Evolutionary conservation across 345 rosid genomes (phyloP).

Genomic region (Eucalyptus microcorys): DNA sequence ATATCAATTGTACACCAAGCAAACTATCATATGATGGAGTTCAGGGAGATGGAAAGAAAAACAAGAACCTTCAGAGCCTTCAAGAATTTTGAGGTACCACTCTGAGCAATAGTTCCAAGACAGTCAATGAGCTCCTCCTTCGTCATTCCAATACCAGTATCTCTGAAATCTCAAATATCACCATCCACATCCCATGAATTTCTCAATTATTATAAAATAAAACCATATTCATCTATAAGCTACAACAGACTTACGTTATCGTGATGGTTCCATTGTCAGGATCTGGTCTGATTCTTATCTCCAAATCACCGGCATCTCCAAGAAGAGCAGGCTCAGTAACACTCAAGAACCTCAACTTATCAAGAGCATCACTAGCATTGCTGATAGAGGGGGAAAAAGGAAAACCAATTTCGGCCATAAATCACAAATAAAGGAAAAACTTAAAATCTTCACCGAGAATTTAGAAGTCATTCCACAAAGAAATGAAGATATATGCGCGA

Average conservation of each 20-base stretch:
- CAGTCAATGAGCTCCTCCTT: conserved; percentile 91
- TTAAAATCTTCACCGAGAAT: not conserved
- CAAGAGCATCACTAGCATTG: conserved; percentile 98
- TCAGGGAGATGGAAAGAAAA: not conserved
- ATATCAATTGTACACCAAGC: not conserved
- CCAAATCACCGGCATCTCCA: conserved; percentile 81
- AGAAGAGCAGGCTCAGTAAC: conserved; percentile 90
- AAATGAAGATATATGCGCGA: not conserved
- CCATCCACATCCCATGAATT: not conserved
- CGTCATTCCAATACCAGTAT: conserved; percentile 98
- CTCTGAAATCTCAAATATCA: conserved; percentile 32
- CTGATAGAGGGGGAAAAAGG: conserved; percentile 20
- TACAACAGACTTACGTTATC: conserved; percentile 30
- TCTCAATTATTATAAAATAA: not conserved
- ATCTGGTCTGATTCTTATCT: conserved; percentile 86
- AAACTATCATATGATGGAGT: not conserved
- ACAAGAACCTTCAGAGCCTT: conserved; percentile 74
- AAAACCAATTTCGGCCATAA: not conserved
- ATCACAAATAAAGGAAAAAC: not conserved
- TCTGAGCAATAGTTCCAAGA: conserved; percentile 99
- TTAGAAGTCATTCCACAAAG: not conserved
- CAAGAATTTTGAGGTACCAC: conserved; percentile 92
- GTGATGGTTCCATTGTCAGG: conserved; percentile 86
- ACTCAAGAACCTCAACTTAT: conserved; percentile 87
- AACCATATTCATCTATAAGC: not conserved